Percentiles rank a stretch among this genome's conserved stretches.
phyloP scores from a whole-genome alignment of 805 yeast species.

The Barnettozyma pratensis region DNA sequence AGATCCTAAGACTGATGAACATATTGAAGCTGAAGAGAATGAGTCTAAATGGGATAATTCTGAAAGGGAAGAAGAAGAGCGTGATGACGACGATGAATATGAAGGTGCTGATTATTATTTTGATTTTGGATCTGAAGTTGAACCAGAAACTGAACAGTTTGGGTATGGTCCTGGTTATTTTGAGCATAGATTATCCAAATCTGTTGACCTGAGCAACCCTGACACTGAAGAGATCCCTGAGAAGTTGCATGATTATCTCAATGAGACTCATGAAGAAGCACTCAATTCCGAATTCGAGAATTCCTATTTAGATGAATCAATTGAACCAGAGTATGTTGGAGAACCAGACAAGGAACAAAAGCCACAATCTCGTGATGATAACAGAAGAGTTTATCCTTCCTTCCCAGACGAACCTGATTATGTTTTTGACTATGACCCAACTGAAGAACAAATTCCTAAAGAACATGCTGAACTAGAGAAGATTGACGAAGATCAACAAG shows the following conservation, averaged over 20 bases:
- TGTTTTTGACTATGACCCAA: conserved; percentile 5
- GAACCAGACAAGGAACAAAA: neutral
- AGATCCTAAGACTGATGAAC: too few relatives aligned
- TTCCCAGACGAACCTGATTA: conserved; percentile 6
- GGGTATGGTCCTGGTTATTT: conserved; percentile 12
- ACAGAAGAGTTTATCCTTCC: neutral
- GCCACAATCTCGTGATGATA: too few relatives aligned
- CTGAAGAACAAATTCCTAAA: neutral
- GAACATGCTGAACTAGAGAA: conserved; percentile 4
- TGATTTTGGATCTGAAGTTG: neutral
- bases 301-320: too few relatives aligned
- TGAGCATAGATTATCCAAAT: neutral
- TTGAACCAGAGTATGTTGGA: neutral
- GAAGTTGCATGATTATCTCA: neutral
- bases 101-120: neutral
- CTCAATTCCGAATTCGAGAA: neutral
- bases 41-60: too few relatives aligned
- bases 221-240: conserved; percentile 2
- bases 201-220: conserved; percentile 2
- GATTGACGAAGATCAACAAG: neutral
- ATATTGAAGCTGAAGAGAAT: too few relatives aligned
- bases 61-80: neutral
- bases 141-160: neutral
- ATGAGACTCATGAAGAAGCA: neutral
- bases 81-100: neutral